phyloP scores from a whole-genome alignment of 495 filamentous ascomycete genomes.

The Cryomyces minteri region DNA sequence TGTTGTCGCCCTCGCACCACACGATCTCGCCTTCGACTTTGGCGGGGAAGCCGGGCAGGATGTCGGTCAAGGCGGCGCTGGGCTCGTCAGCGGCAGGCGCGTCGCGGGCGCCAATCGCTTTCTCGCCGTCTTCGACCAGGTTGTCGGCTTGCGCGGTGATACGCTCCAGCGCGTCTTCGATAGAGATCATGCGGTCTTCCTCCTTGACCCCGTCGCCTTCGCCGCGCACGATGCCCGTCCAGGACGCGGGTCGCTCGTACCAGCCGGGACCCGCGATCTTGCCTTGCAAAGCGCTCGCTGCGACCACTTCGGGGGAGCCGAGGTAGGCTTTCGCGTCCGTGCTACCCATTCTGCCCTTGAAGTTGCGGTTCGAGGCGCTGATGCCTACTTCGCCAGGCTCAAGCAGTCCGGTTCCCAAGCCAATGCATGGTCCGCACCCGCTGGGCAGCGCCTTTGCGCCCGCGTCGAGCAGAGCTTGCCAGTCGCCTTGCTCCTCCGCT shows the following conservation, averaged over 20 bases:
- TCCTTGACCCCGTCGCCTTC: constrained; percentile 47
- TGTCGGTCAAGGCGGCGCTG: constrained; percentile 26
- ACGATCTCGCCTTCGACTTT: constrained; percentile 47
- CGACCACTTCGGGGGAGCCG: constrained; percentile 78
- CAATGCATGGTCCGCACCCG: constrained; percentile 83
- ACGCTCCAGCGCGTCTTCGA: constrained; percentile 50
- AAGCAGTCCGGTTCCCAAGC: constrained; percentile 67
- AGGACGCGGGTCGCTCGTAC: constrained; percentile 53
- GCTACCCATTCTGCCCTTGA: constrained; percentile 83
- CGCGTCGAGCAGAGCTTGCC: constrained; percentile 67
- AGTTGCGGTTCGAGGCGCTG: constrained; percentile 75
- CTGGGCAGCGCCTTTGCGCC: constrained; percentile 59
- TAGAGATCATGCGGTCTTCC: constrained; percentile 39
- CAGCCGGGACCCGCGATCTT: constrained; percentile 63
- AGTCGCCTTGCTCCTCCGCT: constrained; percentile 71
- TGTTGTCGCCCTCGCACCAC: constrained; percentile 53
- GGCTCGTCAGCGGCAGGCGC: background rate
- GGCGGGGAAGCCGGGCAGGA: constrained; percentile 54
- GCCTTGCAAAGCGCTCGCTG: constrained; percentile 66
- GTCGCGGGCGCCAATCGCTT: background rate
- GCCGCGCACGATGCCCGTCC: constrained; percentile 45
- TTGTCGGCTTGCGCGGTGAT: constrained; percentile 46
- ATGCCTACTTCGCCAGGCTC: constrained; percentile 84
- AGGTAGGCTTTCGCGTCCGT: constrained; percentile 76
- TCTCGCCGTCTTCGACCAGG: constrained; percentile 25